Evolutionary conservation across 179 eudicot species (phyloP).

Genomic region (Spinacia oleracea): DNA sequence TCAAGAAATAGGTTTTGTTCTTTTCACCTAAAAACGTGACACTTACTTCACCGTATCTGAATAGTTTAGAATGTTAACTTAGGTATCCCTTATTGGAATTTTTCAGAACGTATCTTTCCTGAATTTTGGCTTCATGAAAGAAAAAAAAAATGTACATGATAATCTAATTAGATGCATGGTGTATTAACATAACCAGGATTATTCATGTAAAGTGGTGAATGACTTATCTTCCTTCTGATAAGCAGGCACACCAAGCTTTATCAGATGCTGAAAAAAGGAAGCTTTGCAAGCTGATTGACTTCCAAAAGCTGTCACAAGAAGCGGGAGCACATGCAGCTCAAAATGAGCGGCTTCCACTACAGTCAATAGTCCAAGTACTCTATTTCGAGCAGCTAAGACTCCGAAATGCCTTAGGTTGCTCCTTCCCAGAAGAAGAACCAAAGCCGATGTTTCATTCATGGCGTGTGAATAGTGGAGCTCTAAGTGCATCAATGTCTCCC

Average conservation of each 20-base stretch:
- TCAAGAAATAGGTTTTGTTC: neutral
- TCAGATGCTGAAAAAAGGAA: constrained; percentile 69
- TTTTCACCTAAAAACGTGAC: no score
- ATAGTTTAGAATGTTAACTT: neutral
- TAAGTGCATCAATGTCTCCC: constrained; percentile 93
- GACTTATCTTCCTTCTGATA: neutral
- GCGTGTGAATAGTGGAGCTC: constrained; percentile 84
- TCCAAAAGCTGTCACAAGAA: constrained; percentile 87
- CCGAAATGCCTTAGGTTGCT: constrained; percentile 60
- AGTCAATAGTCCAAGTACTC: constrained; percentile 91
- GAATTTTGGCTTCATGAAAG: no score
- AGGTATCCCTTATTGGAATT: neutral
- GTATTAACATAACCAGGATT: neutral
- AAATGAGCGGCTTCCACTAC: constrained; percentile 90
- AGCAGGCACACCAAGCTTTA: constrained; percentile 82
- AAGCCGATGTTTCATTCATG: constrained; percentile 82
- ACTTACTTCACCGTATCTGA: neutral
- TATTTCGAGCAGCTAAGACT: constrained; percentile 83
- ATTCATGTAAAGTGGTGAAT: neutral
- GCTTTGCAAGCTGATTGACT: constrained; percentile 79
- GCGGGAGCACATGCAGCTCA: constrained; percentile 97
- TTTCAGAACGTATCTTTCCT: neutral
- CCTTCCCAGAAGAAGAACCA: constrained; percentile 66
- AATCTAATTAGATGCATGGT: neutral
- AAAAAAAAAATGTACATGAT: no score